Evolutionary conservation across 2,329 filamentous ascomycete genomes (phyloP), one percentile per base, ranked within the genome.

Genomic region (Colletotrichum caudatum): DNA sequence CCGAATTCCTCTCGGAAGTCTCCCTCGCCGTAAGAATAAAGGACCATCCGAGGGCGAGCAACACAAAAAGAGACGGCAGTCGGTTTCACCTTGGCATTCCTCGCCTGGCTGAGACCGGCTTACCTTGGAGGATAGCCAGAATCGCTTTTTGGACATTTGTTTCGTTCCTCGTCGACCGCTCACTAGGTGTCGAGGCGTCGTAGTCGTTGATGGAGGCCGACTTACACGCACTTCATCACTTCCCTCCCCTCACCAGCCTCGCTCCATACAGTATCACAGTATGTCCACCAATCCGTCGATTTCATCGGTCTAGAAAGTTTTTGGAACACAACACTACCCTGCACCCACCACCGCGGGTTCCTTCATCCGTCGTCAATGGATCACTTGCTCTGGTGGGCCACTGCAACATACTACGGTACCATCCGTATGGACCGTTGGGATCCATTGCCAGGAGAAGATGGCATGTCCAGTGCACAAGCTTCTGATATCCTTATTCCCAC

Each of bases 221-320:
- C n/a, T 48, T 44, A 58, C 58, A 64, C 50, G 20, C 39, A n/a
- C 37, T 8, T 46, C 64, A 41, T 26, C 64, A 57, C 11, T 29
- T 37, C 48, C 63, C 56, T 44, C 8, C 53, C 51, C 59, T 59
- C 29, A 18, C 58, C n/a, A 54, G 51, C 51, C 53, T 35, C 39
- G 35, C 58, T 39, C 54, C 68, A 53, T 72, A 73, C 68, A 72
- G 71, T 73, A 23, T 71, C 29, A 39, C 61, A 57, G 51, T 54
- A 51, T 48, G 51, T 39, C 8, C 48, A 35, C 20, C 59, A 35
- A 14, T 33, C 44, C 50, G 57, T 58, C 44, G 37, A 57, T 29
- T 51, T 5, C 57, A 39, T 56, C 41, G 11, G 50, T 26, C n/a
- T 33, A 33, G 7, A 26, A 63, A 26, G 50, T 51, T 23, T 9